A percentile compares a stretch with the other conserved stretches of the same genome.
Conservation (phyloP, 257 asterid species). For the Anisodus tanguticus region DNA sequence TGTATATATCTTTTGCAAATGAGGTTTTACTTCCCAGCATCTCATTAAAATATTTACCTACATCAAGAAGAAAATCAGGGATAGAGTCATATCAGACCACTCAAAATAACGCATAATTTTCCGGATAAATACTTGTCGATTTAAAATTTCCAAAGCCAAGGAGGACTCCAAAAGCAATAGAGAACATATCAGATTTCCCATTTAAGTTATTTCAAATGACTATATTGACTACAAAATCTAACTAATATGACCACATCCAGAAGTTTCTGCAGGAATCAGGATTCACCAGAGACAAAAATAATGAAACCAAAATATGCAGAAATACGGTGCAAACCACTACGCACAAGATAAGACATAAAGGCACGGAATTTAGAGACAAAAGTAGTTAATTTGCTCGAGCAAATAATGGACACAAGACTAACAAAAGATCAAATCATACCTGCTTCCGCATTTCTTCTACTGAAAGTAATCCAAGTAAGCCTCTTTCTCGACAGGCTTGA, state of each 20-base stretch:
- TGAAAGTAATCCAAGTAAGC: constrained; percentile 78
- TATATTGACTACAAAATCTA: background rate
- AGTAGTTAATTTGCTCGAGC: background rate
- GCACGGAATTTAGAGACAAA: background rate
- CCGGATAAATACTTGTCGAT: constrained; percentile 16
- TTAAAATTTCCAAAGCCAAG: background rate
- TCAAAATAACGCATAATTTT: background rate
- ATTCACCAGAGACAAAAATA: constrained; percentile 10
- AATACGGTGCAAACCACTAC: background rate
- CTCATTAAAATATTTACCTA: too few species aligned
- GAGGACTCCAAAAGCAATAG: background rate
- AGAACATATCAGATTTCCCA: background rate
- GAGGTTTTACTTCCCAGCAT: too few species aligned
- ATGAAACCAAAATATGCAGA: constrained; percentile 3
- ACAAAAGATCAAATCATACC: constrained; percentile 47
- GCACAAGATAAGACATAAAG: background rate
- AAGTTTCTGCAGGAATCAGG: constrained; percentile 4
- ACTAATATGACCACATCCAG: background rate
- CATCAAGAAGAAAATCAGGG: background rate
- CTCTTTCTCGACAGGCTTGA: constrained; percentile 92
- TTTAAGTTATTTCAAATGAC: background rate
- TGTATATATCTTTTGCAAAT: background rate
- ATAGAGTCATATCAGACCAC: background rate
- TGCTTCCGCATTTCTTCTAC: constrained; percentile 93
- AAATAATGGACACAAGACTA: background rate